Evolutionary conservation across 306 rosid species (phyloP).

Genomic region (Calophaca sinica): DNA sequence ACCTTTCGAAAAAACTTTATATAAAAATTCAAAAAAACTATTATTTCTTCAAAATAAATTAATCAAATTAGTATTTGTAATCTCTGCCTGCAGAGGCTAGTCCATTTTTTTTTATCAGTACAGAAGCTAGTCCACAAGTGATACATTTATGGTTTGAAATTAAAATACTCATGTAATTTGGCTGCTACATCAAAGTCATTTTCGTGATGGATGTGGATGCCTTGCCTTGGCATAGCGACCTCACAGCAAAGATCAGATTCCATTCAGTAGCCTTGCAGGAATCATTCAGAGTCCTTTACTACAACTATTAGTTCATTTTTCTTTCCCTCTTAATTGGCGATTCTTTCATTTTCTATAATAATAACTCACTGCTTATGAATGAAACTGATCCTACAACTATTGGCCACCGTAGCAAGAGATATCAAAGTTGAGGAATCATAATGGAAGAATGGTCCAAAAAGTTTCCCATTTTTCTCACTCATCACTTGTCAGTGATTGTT

Average conservation of each 20-base stretch:
- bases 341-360: slow-evolving; percentile 24
- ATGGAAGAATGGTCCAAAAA: background rate
- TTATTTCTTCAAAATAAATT: too few species aligned
- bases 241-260: slow-evolving; percentile 28
- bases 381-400: slow-evolving; percentile 15
- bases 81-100: too few species aligned
- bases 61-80: too few species aligned
- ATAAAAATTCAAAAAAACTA: too few species aligned
- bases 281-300: background rate
- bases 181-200: slow-evolving; percentile 12
- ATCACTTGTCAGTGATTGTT: slow-evolving; percentile 30
- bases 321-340: slow-evolving; percentile 19
- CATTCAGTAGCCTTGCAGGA: too few species aligned
- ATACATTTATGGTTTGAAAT: background rate
- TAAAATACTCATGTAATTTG: background rate
- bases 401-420: slow-evolving; percentile 14
- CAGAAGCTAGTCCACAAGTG: too few species aligned
- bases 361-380: slow-evolving; percentile 29
- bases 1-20: too few species aligned
- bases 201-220: slow-evolving; percentile 14
- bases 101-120: too few species aligned
- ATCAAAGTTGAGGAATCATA: background rate
- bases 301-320: background rate
- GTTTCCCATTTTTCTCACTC: slow-evolving; percentile 41
- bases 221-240: background rate